Base-by-base conservation (phyloP, 768 basidiomycete genomes). In the Lactarius psammicola region DNA sequence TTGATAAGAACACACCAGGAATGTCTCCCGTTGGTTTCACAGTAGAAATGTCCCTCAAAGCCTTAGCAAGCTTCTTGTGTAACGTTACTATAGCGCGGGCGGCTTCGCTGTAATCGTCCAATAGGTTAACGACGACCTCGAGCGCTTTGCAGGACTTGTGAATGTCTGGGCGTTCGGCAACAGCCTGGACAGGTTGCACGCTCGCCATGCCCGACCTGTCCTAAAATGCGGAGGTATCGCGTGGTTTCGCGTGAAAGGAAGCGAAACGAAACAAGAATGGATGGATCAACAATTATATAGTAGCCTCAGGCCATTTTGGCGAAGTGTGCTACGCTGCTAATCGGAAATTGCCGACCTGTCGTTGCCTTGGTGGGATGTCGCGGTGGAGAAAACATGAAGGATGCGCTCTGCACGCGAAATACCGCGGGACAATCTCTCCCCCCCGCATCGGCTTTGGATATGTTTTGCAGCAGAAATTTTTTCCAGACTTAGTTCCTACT, bases 91-190 rank as follows among this genome's bases (percentile, higher is more conserved):
- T 79, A 4, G 85, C 84, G 36, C 79, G 80, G 5, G 84, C 84
- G 8, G 88, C 86, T 69, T 93, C 88, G 72, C 84, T 88, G 71
- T 92, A 93, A 74, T 91, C 88, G 71, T 84, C 86, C 64, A 93
- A 79, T 54, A 85, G 76, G 68, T 79, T 82, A 64, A 90, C 81
- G 34, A 92, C 82, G 13, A 79, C 78, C 69, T 93, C 90, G 62
- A 92, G 78, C 3, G 88, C 81, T 73, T 87, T 88, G 81, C 92
- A 92, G 7, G 88, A 85, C 75, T 87, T 92, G 80, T 92, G 91
- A 17, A 93, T 82, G 68, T 92, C 90, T 20, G 78, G 73, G 26
- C 89, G 83, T 62, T 92, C 90, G 9, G 84, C 82, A 10, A 87
- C 75, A 23, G 74, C 66, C 1, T 67, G 69, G 4, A 67, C 28